Percentiles rank a stretch among this genome's conserved stretches.
These are phyloP conservation scores for Prunus yedoensis DNA, from an alignment of 331 rosid genomes.

Conservation along the genomic window DNA sequence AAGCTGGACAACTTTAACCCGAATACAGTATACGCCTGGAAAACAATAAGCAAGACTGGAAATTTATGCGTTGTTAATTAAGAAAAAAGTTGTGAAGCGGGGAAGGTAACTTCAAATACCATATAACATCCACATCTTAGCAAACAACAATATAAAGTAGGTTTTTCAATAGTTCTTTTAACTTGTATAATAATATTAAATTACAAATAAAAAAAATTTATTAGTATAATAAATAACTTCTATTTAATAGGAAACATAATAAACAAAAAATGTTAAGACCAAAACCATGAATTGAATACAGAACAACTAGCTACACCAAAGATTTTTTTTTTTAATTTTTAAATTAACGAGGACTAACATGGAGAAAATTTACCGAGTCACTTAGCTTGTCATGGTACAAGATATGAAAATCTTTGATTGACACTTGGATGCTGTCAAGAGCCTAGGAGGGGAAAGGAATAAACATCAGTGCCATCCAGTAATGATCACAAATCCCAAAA, in stretches of 20 bases:
- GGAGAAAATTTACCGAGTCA: constrained; percentile 49
- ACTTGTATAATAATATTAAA: neutral
- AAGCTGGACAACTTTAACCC: constrained; percentile 82
- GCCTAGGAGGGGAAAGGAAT: constrained; percentile 37
- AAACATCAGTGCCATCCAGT: constrained; percentile 14
- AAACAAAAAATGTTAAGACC: neutral
- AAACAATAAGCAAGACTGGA: constrained; percentile 34
- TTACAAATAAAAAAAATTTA: neutral
- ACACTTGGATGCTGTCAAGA: constrained; percentile 92
- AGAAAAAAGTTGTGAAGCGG: neutral
- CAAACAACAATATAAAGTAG: neutral
- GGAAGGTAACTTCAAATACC: neutral
- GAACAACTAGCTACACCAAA: constrained; percentile 3
- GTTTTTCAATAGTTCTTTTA: neutral
- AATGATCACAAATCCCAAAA: constrained; percentile 8
- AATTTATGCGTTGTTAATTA: neutral
- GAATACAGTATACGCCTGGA: constrained; percentile 64
- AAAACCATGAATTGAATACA: neutral
- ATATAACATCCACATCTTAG: neutral
- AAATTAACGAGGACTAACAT: neutral
- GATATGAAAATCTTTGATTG: constrained; percentile 72
- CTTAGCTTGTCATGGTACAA: constrained; percentile 52
- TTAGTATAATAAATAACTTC: neutral
- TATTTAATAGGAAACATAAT: too few species aligned
- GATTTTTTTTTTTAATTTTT: neutral